phyloP scores from a whole-genome alignment of 1,284 basidiomycete genomes.

The Ustilago sp. region DNA sequence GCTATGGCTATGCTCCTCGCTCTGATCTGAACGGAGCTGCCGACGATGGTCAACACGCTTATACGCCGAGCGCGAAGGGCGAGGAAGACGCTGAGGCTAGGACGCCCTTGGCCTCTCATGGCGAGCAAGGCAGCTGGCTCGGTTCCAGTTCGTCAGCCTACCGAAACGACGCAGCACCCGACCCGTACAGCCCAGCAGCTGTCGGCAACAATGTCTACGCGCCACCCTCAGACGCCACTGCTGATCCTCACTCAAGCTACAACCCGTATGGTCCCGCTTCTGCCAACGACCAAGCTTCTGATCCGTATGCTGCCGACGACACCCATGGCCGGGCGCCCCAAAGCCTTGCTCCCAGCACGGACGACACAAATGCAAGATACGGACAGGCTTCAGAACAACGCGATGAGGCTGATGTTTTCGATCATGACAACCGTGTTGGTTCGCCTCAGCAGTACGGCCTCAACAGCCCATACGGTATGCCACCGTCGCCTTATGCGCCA shows the following conservation, averaged over 20 bases:
- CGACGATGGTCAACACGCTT: neutral
- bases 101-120: conserved; percentile 29
- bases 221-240: neutral
- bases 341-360: neutral
- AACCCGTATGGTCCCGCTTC: conserved; percentile 19
- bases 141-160: conserved; percentile 7
- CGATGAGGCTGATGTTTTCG: conserved; percentile 27
- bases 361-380: conserved; percentile 8
- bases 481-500: conserved; percentile 36
- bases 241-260: conserved; percentile 16
- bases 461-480: conserved; percentile 18
- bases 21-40: conserved; percentile 1
- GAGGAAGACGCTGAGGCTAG: conserved; percentile 31
- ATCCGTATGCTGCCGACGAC: conserved; percentile 17
- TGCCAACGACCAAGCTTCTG: conserved; percentile 6
- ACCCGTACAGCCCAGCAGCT: conserved; percentile 19
- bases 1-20: conserved; percentile 10
- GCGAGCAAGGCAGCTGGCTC: conserved; percentile 31
- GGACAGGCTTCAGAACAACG: conserved; percentile 3
- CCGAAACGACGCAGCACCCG: conserved; percentile 13
- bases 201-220: conserved; percentile 12
- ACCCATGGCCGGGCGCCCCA: conserved; percentile 3
- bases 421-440: conserved; percentile 6
- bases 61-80: neutral
- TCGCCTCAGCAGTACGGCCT: conserved; percentile 33